These are phyloP conservation scores for Balamuthia mandrillaris DNA, from an alignment of 208 protist species.

Conservation along the genomic window DNA sequence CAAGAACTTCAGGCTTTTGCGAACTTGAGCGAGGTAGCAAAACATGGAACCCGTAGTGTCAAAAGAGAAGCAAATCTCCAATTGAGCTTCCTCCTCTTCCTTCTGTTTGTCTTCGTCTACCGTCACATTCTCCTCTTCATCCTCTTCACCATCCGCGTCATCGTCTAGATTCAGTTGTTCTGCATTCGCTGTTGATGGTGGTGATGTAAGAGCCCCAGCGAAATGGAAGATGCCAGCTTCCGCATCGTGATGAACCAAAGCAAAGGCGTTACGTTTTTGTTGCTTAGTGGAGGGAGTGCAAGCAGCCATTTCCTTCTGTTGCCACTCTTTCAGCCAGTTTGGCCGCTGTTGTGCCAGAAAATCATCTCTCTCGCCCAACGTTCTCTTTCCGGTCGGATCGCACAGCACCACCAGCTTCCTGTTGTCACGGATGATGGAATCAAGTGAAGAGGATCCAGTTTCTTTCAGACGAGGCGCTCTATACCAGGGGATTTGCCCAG, in stretches of 20 bases:
- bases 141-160: no score
- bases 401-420: background rate
- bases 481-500: background rate
- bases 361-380: conserved; percentile 22
- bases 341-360: background rate
- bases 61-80: conserved; percentile 41
- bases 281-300: background rate
- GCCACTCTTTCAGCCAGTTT: no score
- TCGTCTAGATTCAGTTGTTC: no score
- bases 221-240: conserved; percentile 21
- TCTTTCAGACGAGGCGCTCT: background rate
- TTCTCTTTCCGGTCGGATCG: conserved; percentile 13
- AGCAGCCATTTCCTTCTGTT: background rate
- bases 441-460: background rate
- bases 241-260: background rate
- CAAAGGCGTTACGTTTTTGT: background rate
- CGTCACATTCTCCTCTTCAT: no score
- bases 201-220: background rate
- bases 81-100: no score
- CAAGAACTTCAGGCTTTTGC: conserved; percentile 29
- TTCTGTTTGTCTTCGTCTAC: no score
- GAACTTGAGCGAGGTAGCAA: conserved; percentile 1
- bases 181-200: background rate
- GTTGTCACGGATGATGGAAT: background rate
- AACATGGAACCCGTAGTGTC: conserved; percentile 39